Evolutionary conservation across 2,329 filamentous ascomycete genomes (phyloP), one percentile per base, ranked within the genome.

Genomic region (Monosporascus sp.): DNA sequence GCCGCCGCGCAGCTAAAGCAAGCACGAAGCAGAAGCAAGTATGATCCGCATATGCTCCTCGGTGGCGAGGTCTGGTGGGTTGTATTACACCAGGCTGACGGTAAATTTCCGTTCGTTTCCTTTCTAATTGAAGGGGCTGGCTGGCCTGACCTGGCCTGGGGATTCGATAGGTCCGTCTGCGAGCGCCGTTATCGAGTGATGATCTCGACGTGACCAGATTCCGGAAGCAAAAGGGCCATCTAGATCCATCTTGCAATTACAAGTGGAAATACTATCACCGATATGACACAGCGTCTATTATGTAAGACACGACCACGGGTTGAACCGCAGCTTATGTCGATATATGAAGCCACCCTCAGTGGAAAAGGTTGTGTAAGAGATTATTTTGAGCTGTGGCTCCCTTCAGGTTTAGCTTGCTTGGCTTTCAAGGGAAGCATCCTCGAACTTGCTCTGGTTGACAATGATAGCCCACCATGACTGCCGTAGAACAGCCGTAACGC

Each of bases 1-100:
- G 55, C 58, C 59, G 57, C 58, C 54, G 55, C 57, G 60, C 58
- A 58, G 60, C 55, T 53, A 54, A 53, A 47, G 55, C 58, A 60
- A 63, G 58, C 59, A 60, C 56, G 53, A 62, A 64, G 61, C 62
- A 65, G 65, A 72, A 68, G 69, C 71, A 73, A 68, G 68, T 72
- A 72, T 73, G 71, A 67, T 73, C 65, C 68, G 71, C 69, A 73
- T 72, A 69, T 69, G 63, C 67, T 65, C 56, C 59, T 57, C 52
- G 51, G 60, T 62, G 58, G 58, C 58, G 60, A 65, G 63, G 50
- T 60, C 37, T 43, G 55, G 49, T 54, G 55, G 54, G 58, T 48
- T 51, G 50, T 50, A 53, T 55, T 52, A 53, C 55, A 55, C 54
- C 53, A 49, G 48, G 56, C 55, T 57, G 43, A 8, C 15, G 43